These are phyloP conservation scores for Cladosporium cucumerinum DNA, from an alignment of 2,329 filamentous ascomycete genomes.

Conservation along the genomic window DNA sequence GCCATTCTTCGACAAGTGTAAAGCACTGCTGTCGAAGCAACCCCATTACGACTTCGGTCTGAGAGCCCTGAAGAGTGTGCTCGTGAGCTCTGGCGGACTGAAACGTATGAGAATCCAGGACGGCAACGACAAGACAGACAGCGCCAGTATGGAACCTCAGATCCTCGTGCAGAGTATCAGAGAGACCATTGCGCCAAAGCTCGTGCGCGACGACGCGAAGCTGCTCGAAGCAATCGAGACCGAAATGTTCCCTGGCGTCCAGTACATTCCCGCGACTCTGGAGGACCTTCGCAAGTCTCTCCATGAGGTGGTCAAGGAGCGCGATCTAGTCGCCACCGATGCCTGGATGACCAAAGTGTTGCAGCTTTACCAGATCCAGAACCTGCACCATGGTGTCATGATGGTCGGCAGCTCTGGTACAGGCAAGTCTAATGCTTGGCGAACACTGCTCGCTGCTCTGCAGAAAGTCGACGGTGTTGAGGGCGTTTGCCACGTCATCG, in stretches of 20 bases:
- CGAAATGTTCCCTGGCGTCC: slow-evolving; percentile 84
- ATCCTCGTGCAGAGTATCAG: slow-evolving; percentile 98
- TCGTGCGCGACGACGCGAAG: slow-evolving; percentile 88
- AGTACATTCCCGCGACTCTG: slow-evolving; percentile 87
- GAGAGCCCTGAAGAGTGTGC: slow-evolving; percentile 94
- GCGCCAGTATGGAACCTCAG: slow-evolving; percentile 81
- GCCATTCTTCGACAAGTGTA: slow-evolving; percentile 94
- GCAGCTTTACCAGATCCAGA: slow-evolving; percentile 96
- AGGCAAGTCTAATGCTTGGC: slow-evolving; percentile 95
- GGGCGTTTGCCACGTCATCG: slow-evolving; percentile 94
- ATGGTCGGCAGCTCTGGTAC: slow-evolving; percentile 99
- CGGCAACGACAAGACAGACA: slow-evolving; percentile 51
- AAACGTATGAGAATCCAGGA: slow-evolving; percentile 76
- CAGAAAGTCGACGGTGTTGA: slow-evolving; percentile 89
- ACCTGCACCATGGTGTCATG: slow-evolving; percentile 99
- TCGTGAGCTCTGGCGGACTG: slow-evolving; percentile 93
- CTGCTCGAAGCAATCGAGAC: slow-evolving; percentile 81
- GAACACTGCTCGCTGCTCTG: slow-evolving; percentile 82
- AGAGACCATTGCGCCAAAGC: slow-evolving; percentile 95
- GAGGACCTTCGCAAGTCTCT: slow-evolving; percentile 77
- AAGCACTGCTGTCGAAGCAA: slow-evolving; percentile 80
- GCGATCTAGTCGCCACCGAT: slow-evolving; percentile 85
- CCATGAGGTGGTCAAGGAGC: slow-evolving; percentile 74
- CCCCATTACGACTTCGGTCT: slow-evolving; percentile 99
- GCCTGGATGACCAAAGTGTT: slow-evolving; percentile 97